Evolutionary conservation across 257 asterid genomes (phyloP).

Genomic region (Lycium ferocissimum): DNA sequence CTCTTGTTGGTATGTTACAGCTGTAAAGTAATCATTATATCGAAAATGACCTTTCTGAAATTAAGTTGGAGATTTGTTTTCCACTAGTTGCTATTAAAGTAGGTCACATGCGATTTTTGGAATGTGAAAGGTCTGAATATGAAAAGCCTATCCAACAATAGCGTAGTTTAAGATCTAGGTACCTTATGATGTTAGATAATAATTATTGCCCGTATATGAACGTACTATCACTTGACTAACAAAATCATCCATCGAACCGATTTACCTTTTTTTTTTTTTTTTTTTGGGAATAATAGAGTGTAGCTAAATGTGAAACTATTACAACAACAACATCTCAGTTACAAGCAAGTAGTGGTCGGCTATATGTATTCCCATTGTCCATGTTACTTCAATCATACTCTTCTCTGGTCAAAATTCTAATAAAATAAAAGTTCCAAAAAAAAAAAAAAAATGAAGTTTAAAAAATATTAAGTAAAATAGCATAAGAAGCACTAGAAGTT

Average conservation of each 20-base stretch:
- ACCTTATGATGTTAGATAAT: constrained; percentile 22
- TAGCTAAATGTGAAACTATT: background rate
- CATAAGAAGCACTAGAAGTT: background rate
- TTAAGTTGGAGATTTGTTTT: constrained; percentile 23
- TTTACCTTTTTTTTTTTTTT: constrained; percentile 5
- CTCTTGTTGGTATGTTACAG: constrained; percentile 77
- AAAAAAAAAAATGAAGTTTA: no score
- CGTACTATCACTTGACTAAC: constrained; percentile 3
- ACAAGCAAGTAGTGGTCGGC: background rate
- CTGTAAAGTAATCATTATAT: background rate
- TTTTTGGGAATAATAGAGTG: background rate
- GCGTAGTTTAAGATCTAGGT: background rate
- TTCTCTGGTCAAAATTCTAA: background rate
- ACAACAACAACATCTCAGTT: background rate
- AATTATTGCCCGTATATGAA: background rate
- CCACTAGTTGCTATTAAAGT: background rate
- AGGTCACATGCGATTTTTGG: background rate
- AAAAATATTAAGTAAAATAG: background rate
- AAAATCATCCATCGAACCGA: constrained; percentile 8
- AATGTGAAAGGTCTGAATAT: constrained; percentile 13
- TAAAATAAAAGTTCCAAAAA: background rate
- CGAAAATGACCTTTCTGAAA: background rate
- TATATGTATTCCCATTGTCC: background rate
- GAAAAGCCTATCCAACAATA: constrained; percentile 20
- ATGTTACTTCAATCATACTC: background rate